Percentiles rank a stretch among this genome's conserved stretches.
Conservation (phyloP, 1,139 yeast genomes). For the Nadsonia commutata region DNA sequence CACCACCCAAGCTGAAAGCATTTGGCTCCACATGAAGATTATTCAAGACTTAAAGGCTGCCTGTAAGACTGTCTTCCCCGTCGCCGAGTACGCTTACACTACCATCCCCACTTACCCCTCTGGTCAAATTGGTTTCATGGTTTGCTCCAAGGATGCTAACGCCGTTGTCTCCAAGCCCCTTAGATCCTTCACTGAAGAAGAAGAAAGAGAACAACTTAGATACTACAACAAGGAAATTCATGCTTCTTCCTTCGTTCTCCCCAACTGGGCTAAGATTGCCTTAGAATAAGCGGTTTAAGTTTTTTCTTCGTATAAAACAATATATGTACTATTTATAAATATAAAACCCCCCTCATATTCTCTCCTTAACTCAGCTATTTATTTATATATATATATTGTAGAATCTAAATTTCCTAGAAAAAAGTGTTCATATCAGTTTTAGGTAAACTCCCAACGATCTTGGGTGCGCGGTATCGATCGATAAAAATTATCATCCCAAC, state of each 20-base stretch:
- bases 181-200: conserved; percentile 32
- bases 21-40: conserved; percentile 72
- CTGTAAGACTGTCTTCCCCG: conserved; percentile 58
- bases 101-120: conserved; percentile 95
- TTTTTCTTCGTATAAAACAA: background rate
- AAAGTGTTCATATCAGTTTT: too few relatives aligned
- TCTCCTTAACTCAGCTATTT: too few relatives aligned
- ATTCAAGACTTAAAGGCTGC: conserved; percentile 44
- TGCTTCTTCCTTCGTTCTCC: conserved; percentile 66
- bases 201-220: conserved; percentile 40
- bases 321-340: too few relatives aligned
- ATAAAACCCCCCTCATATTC: background rate
- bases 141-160: conserved; percentile 51
- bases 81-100: conserved; percentile 69
- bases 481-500: too few relatives aligned
- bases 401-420: too few relatives aligned
- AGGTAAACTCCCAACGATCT: too few relatives aligned
- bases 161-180: conserved; percentile 41
- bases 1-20: conserved; percentile 85
- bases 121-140: conserved; percentile 82
- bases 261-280: conserved; percentile 55
- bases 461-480: too few relatives aligned
- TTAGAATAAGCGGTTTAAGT: conserved; percentile 2
- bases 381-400: too few relatives aligned
- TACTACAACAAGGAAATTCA: conserved; percentile 71